A percentile compares a stretch with the other conserved stretches of the same genome.
phyloP scores from a whole-genome alignment of 2,329 filamentous ascomycete species.

The Endoconidiophora polonica region DNA sequence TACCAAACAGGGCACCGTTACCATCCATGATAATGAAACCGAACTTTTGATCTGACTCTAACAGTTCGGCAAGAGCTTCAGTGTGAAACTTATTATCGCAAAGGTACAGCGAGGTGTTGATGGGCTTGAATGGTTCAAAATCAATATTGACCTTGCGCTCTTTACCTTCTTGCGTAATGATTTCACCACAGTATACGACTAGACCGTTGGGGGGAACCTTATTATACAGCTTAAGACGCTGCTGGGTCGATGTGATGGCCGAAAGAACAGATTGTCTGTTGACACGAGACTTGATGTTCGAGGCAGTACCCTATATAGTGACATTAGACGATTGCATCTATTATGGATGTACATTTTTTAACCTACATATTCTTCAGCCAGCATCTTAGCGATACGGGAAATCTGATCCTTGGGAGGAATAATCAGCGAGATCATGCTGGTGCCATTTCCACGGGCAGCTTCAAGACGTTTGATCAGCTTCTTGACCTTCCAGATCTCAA shows the following conservation, averaged over 20 bases:
- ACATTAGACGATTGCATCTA: background rate
- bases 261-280: conserved; percentile 96
- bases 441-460: conserved; percentile 93
- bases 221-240: conserved; percentile 96
- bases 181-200: conserved; percentile 99
- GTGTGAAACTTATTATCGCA: conserved; percentile 99
- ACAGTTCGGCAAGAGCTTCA: conserved; percentile 85
- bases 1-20: conserved; percentile 94
- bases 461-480: conserved; percentile 99
- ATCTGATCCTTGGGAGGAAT: conserved; percentile 98
- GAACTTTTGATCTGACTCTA: conserved; percentile 98
- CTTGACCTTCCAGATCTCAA: conserved; percentile 93
- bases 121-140: conserved; percentile 99
- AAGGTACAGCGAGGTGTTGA: conserved; percentile 97
- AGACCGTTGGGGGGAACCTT: conserved; percentile 96
- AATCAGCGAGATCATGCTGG: conserved; percentile 98
- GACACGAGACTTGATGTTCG: conserved; percentile 98
- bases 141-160: conserved; percentile 99
- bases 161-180: conserved; percentile 95
- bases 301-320: conserved; percentile 64
- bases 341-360: background rate
- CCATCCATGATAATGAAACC: conserved; percentile 99
- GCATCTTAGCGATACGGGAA: conserved; percentile 93
- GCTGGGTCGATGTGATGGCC: conserved; percentile 96
- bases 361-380: conserved; percentile 98